Evolutionary conservation across 192 early-diverging fungal species (phyloP).

Genomic region (Podila horticola): DNA sequence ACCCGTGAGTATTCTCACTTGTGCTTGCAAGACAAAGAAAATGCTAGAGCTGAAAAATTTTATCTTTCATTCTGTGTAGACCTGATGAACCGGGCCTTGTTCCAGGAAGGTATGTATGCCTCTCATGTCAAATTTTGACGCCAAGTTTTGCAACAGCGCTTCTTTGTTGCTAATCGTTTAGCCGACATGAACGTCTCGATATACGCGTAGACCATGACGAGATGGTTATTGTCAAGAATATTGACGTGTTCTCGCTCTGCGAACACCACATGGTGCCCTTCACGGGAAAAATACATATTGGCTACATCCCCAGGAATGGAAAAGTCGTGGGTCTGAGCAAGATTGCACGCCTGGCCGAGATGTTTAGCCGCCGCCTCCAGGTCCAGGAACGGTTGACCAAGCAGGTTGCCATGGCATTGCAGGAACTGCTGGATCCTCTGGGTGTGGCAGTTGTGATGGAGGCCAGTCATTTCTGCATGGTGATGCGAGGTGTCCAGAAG

Average conservation of each 20-base stretch:
- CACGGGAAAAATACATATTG: constrained; percentile 96
- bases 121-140: not conserved
- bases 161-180: too few species aligned
- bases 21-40: not conserved
- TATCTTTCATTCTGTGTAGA: constrained; percentile 6
- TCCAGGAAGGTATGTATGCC: constrained; percentile 43
- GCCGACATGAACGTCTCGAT: too few species aligned
- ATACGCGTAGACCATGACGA: constrained; percentile 86
- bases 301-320: constrained; percentile 92
- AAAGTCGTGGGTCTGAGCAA: constrained; percentile 98
- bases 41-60: not conserved
- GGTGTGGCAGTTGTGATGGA: constrained; percentile 99
- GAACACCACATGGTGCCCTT: constrained; percentile 99
- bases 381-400: constrained; percentile 99
- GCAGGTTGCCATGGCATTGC: constrained; percentile 92
- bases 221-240: constrained; percentile 99
- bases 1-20: constrained; percentile 55
- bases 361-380: constrained; percentile 96
- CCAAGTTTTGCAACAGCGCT: too few species aligned
- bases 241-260: constrained; percentile 96
- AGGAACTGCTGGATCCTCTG: constrained; percentile 92
- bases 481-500: constrained; percentile 98
- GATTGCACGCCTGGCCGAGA: constrained; percentile 98
- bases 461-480: constrained; percentile 97
- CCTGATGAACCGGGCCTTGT: constrained; percentile 50